Conservation (phyloP, 2,329 filamentous ascomycete genomes). For the Blastomyces silverae region DNA sequence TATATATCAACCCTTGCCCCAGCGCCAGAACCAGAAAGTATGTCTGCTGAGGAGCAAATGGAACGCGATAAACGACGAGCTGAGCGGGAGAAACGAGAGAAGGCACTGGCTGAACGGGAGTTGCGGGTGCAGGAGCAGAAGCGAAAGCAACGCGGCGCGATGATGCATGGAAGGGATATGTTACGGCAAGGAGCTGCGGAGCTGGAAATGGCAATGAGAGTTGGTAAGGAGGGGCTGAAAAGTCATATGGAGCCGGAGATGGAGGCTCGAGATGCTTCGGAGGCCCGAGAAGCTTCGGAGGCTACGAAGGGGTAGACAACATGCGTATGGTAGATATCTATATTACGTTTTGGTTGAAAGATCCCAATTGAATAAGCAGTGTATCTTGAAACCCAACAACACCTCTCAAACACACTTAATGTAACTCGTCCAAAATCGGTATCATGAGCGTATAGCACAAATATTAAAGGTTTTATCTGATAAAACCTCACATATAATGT, state of each 20-base stretch:
- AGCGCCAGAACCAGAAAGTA: slow-evolving; percentile 32
- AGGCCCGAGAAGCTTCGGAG: neutral
- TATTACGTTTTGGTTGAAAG: neutral
- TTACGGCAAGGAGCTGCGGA: slow-evolving; percentile 41
- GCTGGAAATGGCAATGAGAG: slow-evolving; percentile 40
- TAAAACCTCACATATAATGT: slow-evolving; percentile 1
- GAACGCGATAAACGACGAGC: slow-evolving; percentile 32
- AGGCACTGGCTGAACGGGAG: slow-evolving; percentile 40
- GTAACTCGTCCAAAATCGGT: slow-evolving; percentile 8
- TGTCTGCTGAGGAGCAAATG: slow-evolving; percentile 36
- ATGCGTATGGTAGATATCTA: neutral
- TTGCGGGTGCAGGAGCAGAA: slow-evolving; percentile 41
- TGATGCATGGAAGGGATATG: slow-evolving; percentile 38
- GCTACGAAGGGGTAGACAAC: neutral
- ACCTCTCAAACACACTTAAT: no score
- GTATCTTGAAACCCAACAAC: neutral
- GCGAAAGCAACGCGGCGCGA: slow-evolving; percentile 34
- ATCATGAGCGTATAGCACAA: slow-evolving; percentile 14
- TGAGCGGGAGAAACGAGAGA: slow-evolving; percentile 42
- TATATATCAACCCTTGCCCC: slow-evolving; percentile 41
- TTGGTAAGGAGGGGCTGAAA: slow-evolving; percentile 40
- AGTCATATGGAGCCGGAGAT: slow-evolving; percentile 33
- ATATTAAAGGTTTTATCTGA: neutral
- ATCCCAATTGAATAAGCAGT: neutral
- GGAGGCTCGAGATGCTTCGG: neutral